Base-by-base conservation (phyloP, 805 yeast species). In the Candida ponderosae region DNA sequence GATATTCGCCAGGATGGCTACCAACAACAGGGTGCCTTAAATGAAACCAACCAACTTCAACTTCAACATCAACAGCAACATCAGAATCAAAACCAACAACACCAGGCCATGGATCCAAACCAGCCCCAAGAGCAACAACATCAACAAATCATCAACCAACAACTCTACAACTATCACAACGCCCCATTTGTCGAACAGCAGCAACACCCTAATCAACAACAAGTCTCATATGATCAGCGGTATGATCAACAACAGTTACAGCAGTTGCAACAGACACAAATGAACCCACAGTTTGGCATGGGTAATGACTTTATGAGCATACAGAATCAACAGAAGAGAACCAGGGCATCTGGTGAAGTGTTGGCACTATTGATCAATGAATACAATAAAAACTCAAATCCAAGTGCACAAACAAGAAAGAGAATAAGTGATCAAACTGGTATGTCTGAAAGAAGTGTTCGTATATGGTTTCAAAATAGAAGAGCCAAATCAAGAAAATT, bases 401-500 rank as follows among this genome's bases (percentile, higher is more conserved):
- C 96, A 1, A 67, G 76, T 23, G 77, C 89, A 0, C 80, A 80
- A 30, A 72, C 72, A 39, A 65, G 96, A 30, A 79, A 79, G 50
- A 72, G 68, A 23, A 76, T 88, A 29, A 77, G 93, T 29, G 76
- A 71, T 2, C 69, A 70, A 42, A 83, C 94, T 2, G 83, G 81
- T 16, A 80, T 87, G 84, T 75, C 88, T 13, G 96, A 88, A 49
- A 73, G 93, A 43, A 85, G 89, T 13, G 95, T 88, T 3, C 70
- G 95, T 38, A 88, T 88, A 31, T 88, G 96, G 96, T 88, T 86
- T 52, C 97, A 88, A 57, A 87, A 87, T 55, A 66, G 89, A 48
- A 64, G 97, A 44, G 93, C 93, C 17, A 84, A 83, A 54, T 69
- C 77, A 32, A 68, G 88, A 50, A 82, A 82, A 57, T 58, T 73